A percentile compares a stretch with the other conserved stretches of the same genome.
These are phyloP conservation scores for Candida nonsorbophila DNA, from an alignment of 805 yeast species.

Conservation along the genomic window DNA sequence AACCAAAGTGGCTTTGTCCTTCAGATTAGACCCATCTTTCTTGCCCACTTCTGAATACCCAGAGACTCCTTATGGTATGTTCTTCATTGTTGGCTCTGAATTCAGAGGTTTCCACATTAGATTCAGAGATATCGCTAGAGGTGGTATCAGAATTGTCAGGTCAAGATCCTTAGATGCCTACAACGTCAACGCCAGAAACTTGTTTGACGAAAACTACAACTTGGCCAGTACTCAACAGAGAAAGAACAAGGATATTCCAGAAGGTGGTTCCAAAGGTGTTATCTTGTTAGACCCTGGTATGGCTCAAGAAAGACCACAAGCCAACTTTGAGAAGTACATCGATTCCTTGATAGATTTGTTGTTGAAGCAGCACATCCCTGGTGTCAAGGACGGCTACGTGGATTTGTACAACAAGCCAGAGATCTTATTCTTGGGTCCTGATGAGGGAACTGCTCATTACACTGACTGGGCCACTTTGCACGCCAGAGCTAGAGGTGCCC, in stretches of 20 bases:
- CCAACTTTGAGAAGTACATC: constrained; percentile 87
- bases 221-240: constrained; percentile 94
- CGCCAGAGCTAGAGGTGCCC: constrained; percentile 87
- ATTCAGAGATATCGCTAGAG: constrained; percentile 95
- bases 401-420: constrained; percentile 82
- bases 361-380: constrained; percentile 60
- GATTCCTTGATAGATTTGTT: constrained; percentile 86
- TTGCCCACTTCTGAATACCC: constrained; percentile 86
- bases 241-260: constrained; percentile 97
- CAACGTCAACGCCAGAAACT: constrained; percentile 74
- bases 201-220: constrained; percentile 95
- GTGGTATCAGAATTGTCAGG: constrained; percentile 94
- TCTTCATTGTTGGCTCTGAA: constrained; percentile 92
- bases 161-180: constrained; percentile 84
- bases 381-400: constrained; percentile 76
- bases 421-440: constrained; percentile 97
- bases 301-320: constrained; percentile 73
- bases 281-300: constrained; percentile 74
- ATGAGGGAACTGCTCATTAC: constrained; percentile 93
- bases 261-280: constrained; percentile 98
- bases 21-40: constrained; percentile 82
- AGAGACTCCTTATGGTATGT: constrained; percentile 90
- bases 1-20: constrained; percentile 91
- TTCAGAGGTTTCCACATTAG: constrained; percentile 97
- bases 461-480: constrained; percentile 98